Evolutionary conservation across 2,329 filamentous ascomycete species (phyloP), one percentile per base, ranked within the genome.

Genomic region (Lachnellula subtilissima): DNA sequence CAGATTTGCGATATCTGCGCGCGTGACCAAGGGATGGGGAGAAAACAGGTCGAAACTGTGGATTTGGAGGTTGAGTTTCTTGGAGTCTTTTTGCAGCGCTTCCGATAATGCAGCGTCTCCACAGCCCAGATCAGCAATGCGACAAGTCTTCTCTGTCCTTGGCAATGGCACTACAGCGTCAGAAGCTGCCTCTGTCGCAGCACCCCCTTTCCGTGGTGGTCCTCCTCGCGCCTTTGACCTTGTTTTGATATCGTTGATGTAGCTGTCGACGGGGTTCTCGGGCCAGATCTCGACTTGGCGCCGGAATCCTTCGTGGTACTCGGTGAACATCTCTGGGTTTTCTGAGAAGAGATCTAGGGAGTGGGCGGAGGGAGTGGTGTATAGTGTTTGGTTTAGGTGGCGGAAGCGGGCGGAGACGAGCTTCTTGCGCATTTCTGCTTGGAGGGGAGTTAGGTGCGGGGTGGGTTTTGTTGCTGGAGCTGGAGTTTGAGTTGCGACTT

Each of bases 261-360:
- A 97, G 56, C 82, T 84, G 71, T 97, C 89, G 48, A 99, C 91
- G 0, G 94, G 94, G 73, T 99, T 99, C 69, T 93, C 89, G 7
- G 94, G 94, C 94, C 94, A 99, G 2, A 92, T 88, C 68, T 90
- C 87, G 57, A 97, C 94, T 75, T 99, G 94, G 52, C 92, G 89
- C 1, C 92, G 88, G 79, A 99, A 99, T 36, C 94, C 94, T 59
- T 91, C 87, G 75, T 99, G 94, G 74, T 99, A 99, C 74, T 97
- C 92, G 64, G 84, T 81, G 75, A 97, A 99, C 81, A 97, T 92
- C 69, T 96, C 90, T 0, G 94, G 94, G 50, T 89, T 90, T 36
- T 88, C 79, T 51, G 83, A 78, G 76, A 99, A 97, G 23, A 97
- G 84, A 50, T 81, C 76, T 64, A 94, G 84, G n/a, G 94, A 89